phyloP scores from a whole-genome alignment of 805 yeast genomes.

The Pichia eremophila region DNA sequence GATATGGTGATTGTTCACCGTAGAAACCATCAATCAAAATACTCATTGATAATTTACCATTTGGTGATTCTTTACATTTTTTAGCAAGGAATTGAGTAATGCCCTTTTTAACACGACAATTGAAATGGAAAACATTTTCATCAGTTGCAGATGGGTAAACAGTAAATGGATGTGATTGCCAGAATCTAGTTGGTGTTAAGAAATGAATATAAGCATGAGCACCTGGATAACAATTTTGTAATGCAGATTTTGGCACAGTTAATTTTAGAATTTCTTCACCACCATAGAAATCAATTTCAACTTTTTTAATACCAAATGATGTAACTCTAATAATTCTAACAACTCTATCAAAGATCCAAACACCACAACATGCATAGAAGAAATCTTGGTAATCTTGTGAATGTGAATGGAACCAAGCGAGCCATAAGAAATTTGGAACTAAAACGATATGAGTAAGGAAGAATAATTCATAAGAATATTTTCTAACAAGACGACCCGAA shows the following conservation, averaged over 20 bases:
- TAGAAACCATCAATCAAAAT: conserved; percentile 63
- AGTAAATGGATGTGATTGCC: conserved; percentile 60
- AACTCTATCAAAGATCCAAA: conserved; percentile 48
- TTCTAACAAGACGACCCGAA: conserved; percentile 35
- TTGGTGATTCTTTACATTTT: conserved; percentile 19
- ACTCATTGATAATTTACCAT: conserved; percentile 19
- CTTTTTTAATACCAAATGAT: conserved; percentile 20
- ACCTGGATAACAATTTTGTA: conserved; percentile 49
- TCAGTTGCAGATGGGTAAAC: conserved; percentile 30
- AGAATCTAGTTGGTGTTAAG: conserved; percentile 40
- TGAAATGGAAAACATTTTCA: conserved; percentile 31
- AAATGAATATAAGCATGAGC: conserved; percentile 53
- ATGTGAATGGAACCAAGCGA: conserved; percentile 51
- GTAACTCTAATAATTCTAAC: conserved; percentile 33
- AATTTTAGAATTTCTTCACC: conserved; percentile 40
- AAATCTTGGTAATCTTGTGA: conserved; percentile 24
- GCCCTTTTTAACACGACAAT: conserved; percentile 49
- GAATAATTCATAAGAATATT: conserved; percentile 51
- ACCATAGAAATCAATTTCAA: conserved; percentile 19
- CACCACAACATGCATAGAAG: conserved; percentile 32
- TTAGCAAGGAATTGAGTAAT: conserved; percentile 36
- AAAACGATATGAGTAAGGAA: conserved; percentile 45
- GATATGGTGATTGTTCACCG: conserved; percentile 45
- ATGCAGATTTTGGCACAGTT: conserved; percentile 36
- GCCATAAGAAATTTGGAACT: conserved; percentile 42